Base-by-base conservation (phyloP, 78 protist genomes). In the Dictyostelium intermedium region DNA sequence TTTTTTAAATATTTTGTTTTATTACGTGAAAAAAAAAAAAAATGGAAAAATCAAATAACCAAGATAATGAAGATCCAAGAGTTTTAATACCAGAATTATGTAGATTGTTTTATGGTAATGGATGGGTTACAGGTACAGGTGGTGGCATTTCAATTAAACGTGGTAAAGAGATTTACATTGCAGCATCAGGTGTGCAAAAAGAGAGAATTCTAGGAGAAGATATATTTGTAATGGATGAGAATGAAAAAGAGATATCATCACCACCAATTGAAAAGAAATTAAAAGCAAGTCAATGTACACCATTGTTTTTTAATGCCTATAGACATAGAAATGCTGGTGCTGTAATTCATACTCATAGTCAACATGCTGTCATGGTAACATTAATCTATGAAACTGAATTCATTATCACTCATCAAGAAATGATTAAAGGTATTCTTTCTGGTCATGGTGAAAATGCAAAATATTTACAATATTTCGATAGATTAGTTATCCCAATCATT, bases 101-200 rank as follows among this genome's bases (percentile, higher is more conserved):
- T 87, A 25, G 63, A 18, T 91, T 53, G 10, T 97, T 97, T 70
- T 98, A 97, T 83, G 11, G 39, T 30, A 84, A 72, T 11, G 97
- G 97, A 32, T 96, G 97, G 97, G 93, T 96, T 4, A 87, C 97
- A 14, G 98, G 98, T 83, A 96, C 98, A 5, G 97, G 97, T 18
- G 98, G 98, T 18, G 97, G 97, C 50, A 87, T 97, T 20, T 50
- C 91, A 53, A 95, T 97, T 18, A 83, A 66, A 35, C 23, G 73
- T 1, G 87, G 84, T 7, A 92, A 80, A 14, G 53, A 85, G 30
- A 91, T 97, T 8, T 98, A 92, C 92, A 92, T 98, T 11, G 98
- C 99, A 25, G 98, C 98, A 6, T 96, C 98, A 1, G 98, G 98
- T 0, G 98, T 98, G 9, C 98, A 98, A 43, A 98, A 98, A 97